A percentile compares a stretch with the other conserved stretches of the same genome.
Conservation (phyloP, 208 protist genomes). For the Trypanosomatidae sp. region DNA sequence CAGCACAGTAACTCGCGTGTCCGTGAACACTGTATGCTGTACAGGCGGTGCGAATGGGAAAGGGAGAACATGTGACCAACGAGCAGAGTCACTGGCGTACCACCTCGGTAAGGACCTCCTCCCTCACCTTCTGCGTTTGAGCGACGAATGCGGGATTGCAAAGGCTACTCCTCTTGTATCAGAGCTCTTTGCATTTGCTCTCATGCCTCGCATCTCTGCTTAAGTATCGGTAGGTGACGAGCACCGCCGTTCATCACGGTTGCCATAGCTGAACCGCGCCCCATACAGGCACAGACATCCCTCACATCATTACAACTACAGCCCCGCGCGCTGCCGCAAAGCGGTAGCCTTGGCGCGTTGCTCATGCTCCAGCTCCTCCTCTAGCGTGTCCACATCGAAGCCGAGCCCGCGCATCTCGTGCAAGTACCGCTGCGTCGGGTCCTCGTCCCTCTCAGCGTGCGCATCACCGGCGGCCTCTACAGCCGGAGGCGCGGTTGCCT, state of each 20-base stretch:
- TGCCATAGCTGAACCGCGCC: background rate
- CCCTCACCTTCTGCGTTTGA: background rate
- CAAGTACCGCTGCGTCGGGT: constrained; percentile 73
- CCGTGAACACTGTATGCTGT: background rate
- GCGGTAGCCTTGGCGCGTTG: constrained; percentile 16
- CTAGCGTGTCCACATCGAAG: constrained; percentile 82
- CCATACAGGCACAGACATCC: background rate
- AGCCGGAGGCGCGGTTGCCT: background rate
- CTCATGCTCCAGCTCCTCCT: constrained; percentile 70
- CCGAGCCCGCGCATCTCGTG: constrained; percentile 82
- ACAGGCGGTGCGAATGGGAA: background rate
- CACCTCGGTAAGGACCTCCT: background rate
- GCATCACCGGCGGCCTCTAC: background rate
- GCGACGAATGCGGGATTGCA: background rate
- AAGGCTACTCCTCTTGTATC: background rate
- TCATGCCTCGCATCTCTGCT: background rate
- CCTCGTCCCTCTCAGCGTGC: constrained; percentile 19
- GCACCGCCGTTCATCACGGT: background rate
- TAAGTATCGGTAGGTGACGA: background rate
- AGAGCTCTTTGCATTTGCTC: background rate
- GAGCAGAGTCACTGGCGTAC: background rate
- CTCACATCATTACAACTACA: background rate
- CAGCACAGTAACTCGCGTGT: background rate
- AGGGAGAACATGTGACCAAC: background rate
- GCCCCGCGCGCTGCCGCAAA: background rate